Evolutionary conservation across 2,329 filamentous ascomycete genomes (phyloP).

Genomic region (Aureobasidium sp.): DNA sequence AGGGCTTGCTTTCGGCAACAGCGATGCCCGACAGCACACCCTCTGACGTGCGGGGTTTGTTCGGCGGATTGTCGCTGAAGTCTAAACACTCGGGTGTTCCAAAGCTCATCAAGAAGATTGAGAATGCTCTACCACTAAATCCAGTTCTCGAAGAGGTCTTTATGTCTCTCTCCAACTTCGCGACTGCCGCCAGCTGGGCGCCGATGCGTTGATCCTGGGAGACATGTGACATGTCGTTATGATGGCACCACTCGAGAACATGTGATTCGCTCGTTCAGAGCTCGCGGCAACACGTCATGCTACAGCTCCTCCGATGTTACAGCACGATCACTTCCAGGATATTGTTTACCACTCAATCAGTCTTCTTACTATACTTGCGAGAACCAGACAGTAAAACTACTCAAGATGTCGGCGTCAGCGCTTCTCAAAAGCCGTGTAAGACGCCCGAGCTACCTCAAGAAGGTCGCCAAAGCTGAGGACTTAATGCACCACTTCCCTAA

Average conservation of each 20-base stretch:
- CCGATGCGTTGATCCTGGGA: background rate
- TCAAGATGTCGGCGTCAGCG: conserved; percentile 49
- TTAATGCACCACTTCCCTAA: conserved; percentile 75
- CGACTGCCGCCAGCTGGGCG: background rate
- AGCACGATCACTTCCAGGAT: background rate
- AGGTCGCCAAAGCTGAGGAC: conserved; percentile 72
- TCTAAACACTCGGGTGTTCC: background rate
- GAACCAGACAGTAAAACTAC: background rate
- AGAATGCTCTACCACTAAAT: background rate
- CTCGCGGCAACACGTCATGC: background rate
- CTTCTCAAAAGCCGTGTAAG: conserved; percentile 69
- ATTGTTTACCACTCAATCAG: background rate
- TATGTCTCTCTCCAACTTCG: background rate
- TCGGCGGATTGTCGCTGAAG: background rate
- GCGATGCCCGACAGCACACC: background rate
- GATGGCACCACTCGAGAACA: background rate
- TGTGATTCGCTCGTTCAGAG: background rate
- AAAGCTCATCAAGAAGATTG: background rate
- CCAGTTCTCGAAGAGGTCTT: background rate
- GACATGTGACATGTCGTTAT: background rate
- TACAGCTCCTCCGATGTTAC: background rate
- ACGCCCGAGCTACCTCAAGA: conserved; percentile 70
- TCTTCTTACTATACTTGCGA: background rate
- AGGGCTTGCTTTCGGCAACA: background rate
- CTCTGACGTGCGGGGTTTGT: background rate